Conservation (phyloP, 2,329 filamentous ascomycete species). For the Leptodontidium sp. region DNA sequence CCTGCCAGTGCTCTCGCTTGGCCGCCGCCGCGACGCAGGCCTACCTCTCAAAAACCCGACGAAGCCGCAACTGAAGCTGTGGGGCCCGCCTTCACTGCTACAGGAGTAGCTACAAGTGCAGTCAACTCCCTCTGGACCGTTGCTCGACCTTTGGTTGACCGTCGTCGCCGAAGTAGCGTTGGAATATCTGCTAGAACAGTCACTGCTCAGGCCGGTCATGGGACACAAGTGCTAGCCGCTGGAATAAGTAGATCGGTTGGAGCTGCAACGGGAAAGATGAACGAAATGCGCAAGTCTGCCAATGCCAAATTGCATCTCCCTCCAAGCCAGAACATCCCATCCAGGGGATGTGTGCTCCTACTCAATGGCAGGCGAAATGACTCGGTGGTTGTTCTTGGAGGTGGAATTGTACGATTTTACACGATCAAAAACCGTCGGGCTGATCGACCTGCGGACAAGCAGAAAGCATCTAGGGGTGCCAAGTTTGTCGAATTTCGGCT, state of each 20-base stretch:
- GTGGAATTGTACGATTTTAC: constrained; percentile 72
- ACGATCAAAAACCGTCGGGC: constrained; percentile 52
- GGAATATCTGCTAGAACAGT: constrained; percentile 44
- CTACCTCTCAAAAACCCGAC: constrained; percentile 30
- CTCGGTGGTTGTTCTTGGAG: constrained; percentile 69
- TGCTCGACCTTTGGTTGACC: constrained; percentile 45
- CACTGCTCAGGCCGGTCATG: constrained; percentile 66
- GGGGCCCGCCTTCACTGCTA: constrained; percentile 56
- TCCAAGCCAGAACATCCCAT: constrained; percentile 59
- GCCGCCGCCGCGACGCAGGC: constrained; percentile 73
- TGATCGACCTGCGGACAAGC: constrained; percentile 61
- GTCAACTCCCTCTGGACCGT: constrained; percentile 46
- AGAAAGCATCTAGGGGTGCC: constrained; percentile 58
- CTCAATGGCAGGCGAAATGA: constrained; percentile 68
- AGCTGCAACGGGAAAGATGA: constrained; percentile 73
- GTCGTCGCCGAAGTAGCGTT: constrained; percentile 45
- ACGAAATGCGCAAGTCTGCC: constrained; percentile 75
- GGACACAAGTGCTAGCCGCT: constrained; percentile 76
- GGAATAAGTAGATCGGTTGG: constrained; percentile 78
- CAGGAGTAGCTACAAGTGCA: constrained; percentile 46
- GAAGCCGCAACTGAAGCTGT: constrained; percentile 49
- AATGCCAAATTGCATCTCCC: constrained; percentile 79
- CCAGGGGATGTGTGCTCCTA: constrained; percentile 70
- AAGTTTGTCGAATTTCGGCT: constrained; percentile 67
- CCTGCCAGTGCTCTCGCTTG: constrained; percentile 84